Evolutionary conservation across 306 rosid genomes (phyloP), one percentile per base, ranked within the genome.

Genomic region (Sophora flavescens): DNA sequence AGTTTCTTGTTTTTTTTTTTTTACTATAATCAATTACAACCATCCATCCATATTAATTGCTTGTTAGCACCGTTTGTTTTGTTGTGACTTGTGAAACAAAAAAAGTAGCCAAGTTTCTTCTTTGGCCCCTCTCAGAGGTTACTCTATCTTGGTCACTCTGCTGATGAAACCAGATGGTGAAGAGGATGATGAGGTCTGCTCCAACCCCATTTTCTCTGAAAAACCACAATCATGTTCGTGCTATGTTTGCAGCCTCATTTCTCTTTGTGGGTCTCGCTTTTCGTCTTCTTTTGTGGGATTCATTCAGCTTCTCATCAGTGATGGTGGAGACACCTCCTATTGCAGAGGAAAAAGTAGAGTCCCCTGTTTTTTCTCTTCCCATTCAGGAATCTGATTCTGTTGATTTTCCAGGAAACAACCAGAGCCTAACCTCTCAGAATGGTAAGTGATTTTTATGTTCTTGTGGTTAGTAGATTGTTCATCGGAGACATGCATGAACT

Each of bases 221-320:
- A 72, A 82, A 66, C 14, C 77, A 82, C n/a, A 82, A 67, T 33
- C 76, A 58, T 68, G 2, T 67, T 0, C 73, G 76, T 60, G 80
- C 68, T 6, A 82, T 78, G 66, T 72, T 82, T 32, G 86, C 73
- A 32, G 57, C 52, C 9, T 41, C 77, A 2, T 41, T 82, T 41
- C 65, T 82, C 67, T 73, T 73, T 8, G 73, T 67, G 22, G 86
- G 80, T 42, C 77, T 82, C 3, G 63, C 58, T 59, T 11, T 82
- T 73, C 80, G 86, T 3, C 57, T 82, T 78, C 80, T 78, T 62
- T 73, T 82, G 5, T 78, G 63, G 83, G 83, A 82, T 78, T 82
- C 86, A 18, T 73, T 78, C 73, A 67, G 32, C 16, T 72, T 78
- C 1, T 72, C 77, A 1, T 73, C 73, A 39, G 51, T 73, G 26